Conservation (phyloP, 441 rosid species). For the Oxalis stricta region DNA sequence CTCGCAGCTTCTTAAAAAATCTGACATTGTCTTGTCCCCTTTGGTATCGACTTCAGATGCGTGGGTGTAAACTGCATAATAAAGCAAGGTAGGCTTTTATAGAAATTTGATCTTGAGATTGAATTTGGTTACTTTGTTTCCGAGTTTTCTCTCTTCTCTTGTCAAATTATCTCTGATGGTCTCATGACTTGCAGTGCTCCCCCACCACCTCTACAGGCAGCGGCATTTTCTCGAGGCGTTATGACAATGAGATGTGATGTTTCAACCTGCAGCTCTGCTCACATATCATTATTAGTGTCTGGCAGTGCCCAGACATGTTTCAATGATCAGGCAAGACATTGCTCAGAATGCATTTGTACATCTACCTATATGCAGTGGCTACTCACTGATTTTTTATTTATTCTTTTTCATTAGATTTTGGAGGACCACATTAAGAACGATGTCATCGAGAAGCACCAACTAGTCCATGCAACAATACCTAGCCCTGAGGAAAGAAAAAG, state of each 20-base stretch:
- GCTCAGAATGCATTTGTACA: not conserved
- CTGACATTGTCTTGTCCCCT: constrained; percentile 3
- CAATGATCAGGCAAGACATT: constrained; percentile 76
- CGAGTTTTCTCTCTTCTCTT: not conserved
- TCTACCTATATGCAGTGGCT: constrained; percentile 2
- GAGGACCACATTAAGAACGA: constrained; percentile 94
- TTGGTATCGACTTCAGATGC: constrained; percentile 42
- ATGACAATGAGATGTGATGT: constrained; percentile 96
- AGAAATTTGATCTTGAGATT: not conserved
- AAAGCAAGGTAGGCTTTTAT: constrained; percentile 52
- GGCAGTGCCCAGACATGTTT: constrained; percentile 98
- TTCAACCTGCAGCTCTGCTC: constrained; percentile 81
- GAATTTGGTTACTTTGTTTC: not conserved
- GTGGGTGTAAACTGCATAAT: constrained; percentile 92
- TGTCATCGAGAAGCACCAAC: constrained; percentile 60
- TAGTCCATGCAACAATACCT: constrained; percentile 58
- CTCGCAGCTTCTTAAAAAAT: not conserved
- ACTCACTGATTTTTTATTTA: constrained; percentile 2
- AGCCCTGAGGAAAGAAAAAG: constrained; percentile 42
- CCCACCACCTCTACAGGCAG: constrained; percentile 98
- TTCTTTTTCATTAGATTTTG: constrained; percentile 44
- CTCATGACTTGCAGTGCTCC: constrained; percentile 63
- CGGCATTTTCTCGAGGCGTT: constrained; percentile 92
- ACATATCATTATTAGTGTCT: constrained; percentile 84
- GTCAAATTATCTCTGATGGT: not conserved